These are phyloP conservation scores for Calonectria pseudoreteaudii DNA, from an alignment of 2,329 filamentous ascomycete genomes.

Conservation along the genomic window DNA sequence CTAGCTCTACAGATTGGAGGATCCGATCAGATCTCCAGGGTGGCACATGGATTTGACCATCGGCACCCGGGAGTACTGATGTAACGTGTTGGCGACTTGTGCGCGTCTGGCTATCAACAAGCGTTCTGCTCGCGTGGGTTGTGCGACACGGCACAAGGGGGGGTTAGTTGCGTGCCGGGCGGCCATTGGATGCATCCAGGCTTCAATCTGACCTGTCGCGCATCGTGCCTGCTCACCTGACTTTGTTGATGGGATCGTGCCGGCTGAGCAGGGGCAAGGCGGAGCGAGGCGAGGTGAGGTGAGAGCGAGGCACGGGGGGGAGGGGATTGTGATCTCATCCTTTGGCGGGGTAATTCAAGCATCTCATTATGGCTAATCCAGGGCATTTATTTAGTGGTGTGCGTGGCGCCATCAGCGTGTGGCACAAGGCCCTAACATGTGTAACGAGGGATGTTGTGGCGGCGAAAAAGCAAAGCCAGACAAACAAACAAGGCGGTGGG, in stretches of 20 bases:
- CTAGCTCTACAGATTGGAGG: background rate
- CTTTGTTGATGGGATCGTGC: background rate
- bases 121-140: background rate
- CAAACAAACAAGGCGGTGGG: background rate
- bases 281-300: background rate
- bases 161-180: background rate
- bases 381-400: background rate
- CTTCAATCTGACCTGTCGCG: background rate
- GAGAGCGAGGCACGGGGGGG: no score
- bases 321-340: background rate
- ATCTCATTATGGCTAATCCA: background rate
- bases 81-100: background rate
- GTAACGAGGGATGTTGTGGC: background rate
- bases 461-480: slow-evolving; percentile 6
- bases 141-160: background rate
- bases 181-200: background rate
- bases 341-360: background rate
- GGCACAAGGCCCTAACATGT: slow-evolving; percentile 1
- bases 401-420: slow-evolving; percentile 1
- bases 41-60: background rate
- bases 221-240: background rate
- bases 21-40: background rate
- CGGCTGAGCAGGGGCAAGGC: background rate
- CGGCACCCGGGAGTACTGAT: background rate
- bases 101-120: background rate